A percentile compares a stretch with the other conserved stretches of the same genome.
Conservation (phyloP, 2,329 filamentous ascomycete genomes). For the Ophiostoma novo-ulmi region DNA sequence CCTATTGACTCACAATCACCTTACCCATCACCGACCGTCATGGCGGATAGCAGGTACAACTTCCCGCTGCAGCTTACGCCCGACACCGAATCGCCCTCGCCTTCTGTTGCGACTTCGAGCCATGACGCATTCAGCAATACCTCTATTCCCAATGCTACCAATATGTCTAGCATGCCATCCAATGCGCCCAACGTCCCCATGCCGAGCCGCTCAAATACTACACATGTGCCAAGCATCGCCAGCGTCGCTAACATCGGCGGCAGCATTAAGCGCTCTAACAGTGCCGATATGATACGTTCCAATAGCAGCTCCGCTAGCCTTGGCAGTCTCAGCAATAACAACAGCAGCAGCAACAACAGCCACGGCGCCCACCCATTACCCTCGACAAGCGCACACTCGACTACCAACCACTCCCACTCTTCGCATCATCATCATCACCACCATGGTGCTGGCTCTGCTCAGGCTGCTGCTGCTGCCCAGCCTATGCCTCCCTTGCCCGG, state of each 20-base stretch:
- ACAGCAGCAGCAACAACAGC: not conserved
- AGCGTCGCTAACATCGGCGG: constrained; percentile 1
- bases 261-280: constrained; percentile 9
- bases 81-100: constrained; percentile 24
- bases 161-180: not conserved
- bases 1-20: not conserved
- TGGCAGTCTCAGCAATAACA: not conserved
- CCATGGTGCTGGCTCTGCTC: constrained; percentile 21
- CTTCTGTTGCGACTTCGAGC: not conserved
- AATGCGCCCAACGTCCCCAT: not conserved
- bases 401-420: not conserved
- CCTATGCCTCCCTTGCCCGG: constrained; percentile 29
- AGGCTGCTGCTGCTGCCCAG: constrained; percentile 21
- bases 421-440: constrained; percentile 22
- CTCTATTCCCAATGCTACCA: not conserved
- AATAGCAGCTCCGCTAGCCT: not conserved
- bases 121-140: constrained; percentile 17
- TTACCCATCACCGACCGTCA: not conserved
- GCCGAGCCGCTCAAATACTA: constrained; percentile 10
- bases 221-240: constrained; percentile 5
- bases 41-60: constrained; percentile 18
- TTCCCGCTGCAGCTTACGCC: constrained; percentile 19
- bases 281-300: constrained; percentile 13
- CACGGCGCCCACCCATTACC: constrained; percentile 9
- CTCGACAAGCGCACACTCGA: constrained; percentile 15